These are phyloP conservation scores for Boletus reticulatus DNA, from an alignment of 768 basidiomycete species.

Conservation along the genomic window DNA sequence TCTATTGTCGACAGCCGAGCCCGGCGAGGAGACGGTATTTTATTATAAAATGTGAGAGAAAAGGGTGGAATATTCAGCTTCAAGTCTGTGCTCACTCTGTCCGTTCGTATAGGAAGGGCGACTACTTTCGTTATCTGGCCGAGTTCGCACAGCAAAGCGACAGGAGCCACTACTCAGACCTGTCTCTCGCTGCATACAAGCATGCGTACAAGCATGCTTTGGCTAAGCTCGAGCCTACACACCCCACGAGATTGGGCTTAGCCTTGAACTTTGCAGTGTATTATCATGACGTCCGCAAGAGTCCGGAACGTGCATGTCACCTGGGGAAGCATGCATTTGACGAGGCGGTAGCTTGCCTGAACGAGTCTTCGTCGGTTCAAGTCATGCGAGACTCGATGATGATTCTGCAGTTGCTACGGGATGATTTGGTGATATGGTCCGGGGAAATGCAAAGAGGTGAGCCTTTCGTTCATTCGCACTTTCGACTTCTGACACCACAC, in stretches of 20 bases:
- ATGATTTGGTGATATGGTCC: conserved; percentile 86
- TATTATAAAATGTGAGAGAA: conserved; percentile 80
- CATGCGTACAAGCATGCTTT: conserved; percentile 80
- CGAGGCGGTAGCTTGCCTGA: conserved; percentile 74
- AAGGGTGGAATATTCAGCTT: not conserved
- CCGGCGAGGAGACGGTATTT: conserved; percentile 84
- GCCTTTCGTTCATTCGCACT: not conserved
- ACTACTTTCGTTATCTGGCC: conserved; percentile 89
- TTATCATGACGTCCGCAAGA: conserved; percentile 83
- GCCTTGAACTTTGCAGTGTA: conserved; percentile 95
- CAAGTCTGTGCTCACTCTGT: conserved; percentile 8
- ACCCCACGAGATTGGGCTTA: conserved; percentile 85
- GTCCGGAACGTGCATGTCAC: conserved; percentile 84
- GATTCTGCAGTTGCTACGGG: conserved; percentile 78
- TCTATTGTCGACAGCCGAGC: conserved; percentile 59
- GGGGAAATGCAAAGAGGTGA: conserved; percentile 59
- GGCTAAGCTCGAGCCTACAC: conserved; percentile 68
- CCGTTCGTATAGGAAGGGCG: conserved; percentile 61
- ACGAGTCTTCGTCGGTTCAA: conserved; percentile 40
- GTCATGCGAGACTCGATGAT: conserved; percentile 71
- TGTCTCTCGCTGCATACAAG: conserved; percentile 84
- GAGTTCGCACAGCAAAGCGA: conserved; percentile 77
- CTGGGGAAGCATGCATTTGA: conserved; percentile 92
- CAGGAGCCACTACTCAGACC: conserved; percentile 65
- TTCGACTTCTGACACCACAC: conserved; percentile 13